These are phyloP conservation scores for Serendipita vermifera DNA, from an alignment of 768 basidiomycete species.

Conservation along the genomic window DNA sequence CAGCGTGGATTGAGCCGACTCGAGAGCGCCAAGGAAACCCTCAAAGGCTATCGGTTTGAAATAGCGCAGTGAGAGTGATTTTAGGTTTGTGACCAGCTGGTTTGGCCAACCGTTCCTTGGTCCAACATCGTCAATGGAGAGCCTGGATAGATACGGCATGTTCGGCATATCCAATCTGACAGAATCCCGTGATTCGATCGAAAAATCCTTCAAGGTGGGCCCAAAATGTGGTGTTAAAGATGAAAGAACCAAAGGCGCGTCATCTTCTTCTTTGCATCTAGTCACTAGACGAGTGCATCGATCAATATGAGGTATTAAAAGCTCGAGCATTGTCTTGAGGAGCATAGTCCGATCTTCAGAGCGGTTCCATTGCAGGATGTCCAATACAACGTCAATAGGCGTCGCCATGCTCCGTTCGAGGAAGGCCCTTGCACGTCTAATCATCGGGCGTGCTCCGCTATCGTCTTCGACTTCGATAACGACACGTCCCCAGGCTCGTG, in stretches of 20 bases:
- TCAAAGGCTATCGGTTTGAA: constrained; percentile 4
- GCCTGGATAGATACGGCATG: background rate
- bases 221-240: background rate
- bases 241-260: background rate
- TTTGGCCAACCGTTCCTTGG: background rate
- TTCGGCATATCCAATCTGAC: background rate
- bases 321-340: background rate
- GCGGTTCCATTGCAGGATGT: constrained; percentile 1
- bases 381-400: background rate
- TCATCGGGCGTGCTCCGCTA: background rate
- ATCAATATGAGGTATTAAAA: background rate
- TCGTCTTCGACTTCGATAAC: constrained; percentile 3
- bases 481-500: background rate
- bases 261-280: background rate
- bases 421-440: background rate
- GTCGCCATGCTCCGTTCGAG: background rate
- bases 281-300: background rate
- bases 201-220: background rate
- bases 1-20: background rate
- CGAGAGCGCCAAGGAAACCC: background rate
- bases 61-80: constrained; percentile 5
- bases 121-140: constrained; percentile 4
- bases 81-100: background rate
- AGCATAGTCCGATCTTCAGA: background rate
- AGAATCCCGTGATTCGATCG: background rate